These are phyloP conservation scores for Shiraia sp. DNA, from an alignment of 2,329 filamentous ascomycete species.

Conservation along the genomic window DNA sequence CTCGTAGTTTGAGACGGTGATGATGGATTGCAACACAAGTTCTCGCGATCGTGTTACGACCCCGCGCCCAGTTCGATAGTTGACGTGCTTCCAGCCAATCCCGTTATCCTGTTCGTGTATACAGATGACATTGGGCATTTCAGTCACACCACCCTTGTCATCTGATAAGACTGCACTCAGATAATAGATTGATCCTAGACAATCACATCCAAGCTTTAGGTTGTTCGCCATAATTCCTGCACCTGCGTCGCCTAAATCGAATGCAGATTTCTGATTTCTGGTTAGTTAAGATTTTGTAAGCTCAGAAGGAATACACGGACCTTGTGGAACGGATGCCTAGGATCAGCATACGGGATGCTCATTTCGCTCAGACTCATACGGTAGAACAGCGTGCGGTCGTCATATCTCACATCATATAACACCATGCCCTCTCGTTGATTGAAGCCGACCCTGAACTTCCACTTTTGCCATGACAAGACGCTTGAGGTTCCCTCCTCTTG, in stretches of 20 bases:
- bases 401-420: conserved; percentile 68
- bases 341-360: conserved; percentile 66
- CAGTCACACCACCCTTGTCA: conserved; percentile 61
- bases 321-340: conserved; percentile 68
- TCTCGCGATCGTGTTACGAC: conserved; percentile 67
- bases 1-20: conserved; percentile 73
- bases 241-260: conserved; percentile 69
- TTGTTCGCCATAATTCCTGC: conserved; percentile 71
- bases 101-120: conserved; percentile 73
- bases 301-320: conserved; percentile 46
- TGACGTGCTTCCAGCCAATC: conserved; percentile 73
- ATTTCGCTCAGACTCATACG: conserved; percentile 69
- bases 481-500: conserved; percentile 58
- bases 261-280: conserved; percentile 54
- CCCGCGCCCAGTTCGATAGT: conserved; percentile 68
- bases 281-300: neutral
- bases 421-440: conserved; percentile 72
- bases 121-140: conserved; percentile 69
- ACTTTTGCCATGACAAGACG: conserved; percentile 69
- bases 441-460: conserved; percentile 70
- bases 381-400: conserved; percentile 68
- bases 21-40: conserved; percentile 70
- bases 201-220: conserved; percentile 71
- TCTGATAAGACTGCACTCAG: conserved; percentile 62
- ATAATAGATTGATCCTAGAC: conserved; percentile 71